Base-by-base conservation (phyloP, 1,139 yeast genomes). In the Trichomonascaceae sp. region DNA sequence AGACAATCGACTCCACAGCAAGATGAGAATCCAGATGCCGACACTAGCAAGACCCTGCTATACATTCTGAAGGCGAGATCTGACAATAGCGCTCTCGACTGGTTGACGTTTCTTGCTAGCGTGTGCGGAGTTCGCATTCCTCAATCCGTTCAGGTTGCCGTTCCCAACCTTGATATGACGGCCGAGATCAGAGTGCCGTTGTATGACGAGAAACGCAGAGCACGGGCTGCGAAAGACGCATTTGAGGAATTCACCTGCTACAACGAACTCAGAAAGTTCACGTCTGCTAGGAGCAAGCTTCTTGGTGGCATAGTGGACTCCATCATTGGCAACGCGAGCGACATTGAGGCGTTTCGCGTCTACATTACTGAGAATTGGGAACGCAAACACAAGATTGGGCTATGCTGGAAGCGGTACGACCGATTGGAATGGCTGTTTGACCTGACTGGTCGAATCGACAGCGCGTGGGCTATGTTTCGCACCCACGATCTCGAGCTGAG, bases 391-490 rank as follows among this genome's bases (percentile, higher is more conserved):
- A 48, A 53, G 53, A 64, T 45, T 49, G 82, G 80, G 39, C 67
- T 65, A 51, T 78, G 69, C 46, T 71, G 79, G 65, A 70, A 74
- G 40, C 62, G 70, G 32, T 81, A 76, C 49, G 94, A 82, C 51
- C 59, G 85, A 25, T 47, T 82, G 9, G 92, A 81, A 45, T 84
- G 94, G 94, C 56, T 75, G 6, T 54, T 64, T 31, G 76, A 74
- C 28, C 65, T 67, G 30, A 61, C 67, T 27, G 70, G 71, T 35
- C 61, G 75, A 17, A 54, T 69, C 18, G 60, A 62, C 26, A 59
- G 65, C 17, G 55, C 61, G 5, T 64, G 71, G 64, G 60, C 62
- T 1, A 59, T 66, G 56, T 46, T 45, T 33, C 50, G 50, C 13
- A 56, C 68, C 0, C 69, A 67, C 48, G 70, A 64, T 35, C 53